Conservation (phyloP, 2,329 filamentous ascomycete genomes). For the Colletotrichum noveboracense region DNA sequence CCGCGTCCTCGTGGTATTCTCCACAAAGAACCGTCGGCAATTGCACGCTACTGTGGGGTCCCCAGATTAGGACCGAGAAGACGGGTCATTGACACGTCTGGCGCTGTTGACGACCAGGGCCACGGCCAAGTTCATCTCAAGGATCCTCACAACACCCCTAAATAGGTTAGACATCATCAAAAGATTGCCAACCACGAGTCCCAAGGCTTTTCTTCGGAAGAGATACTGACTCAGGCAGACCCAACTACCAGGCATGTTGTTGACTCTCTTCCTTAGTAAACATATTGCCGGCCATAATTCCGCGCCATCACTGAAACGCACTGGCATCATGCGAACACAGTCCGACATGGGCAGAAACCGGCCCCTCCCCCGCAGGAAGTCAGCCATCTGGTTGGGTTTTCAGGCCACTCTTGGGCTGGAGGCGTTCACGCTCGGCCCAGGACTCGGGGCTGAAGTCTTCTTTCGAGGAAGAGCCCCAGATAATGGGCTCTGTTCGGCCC, state of each 20-base stretch:
- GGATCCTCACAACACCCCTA: not conserved
- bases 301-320: not conserved
- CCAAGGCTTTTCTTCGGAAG: conserved; percentile 1
- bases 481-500: not conserved
- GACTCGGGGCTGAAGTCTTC: not conserved
- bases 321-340: not conserved
- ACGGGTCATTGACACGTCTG: not conserved
- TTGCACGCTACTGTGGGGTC: not conserved
- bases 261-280: not conserved
- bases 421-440: not conserved
- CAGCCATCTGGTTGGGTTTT: not conserved
- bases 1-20: not conserved
- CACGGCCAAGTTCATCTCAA: not conserved
- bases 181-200: not conserved
- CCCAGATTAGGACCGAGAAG: not conserved
- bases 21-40: not conserved
- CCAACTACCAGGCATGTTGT: not conserved
- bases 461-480: not conserved
- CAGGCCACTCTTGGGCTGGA: not conserved
- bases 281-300: not conserved
- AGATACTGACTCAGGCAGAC: not conserved
- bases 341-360: not conserved
- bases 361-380: conserved; percentile 1
- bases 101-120: not conserved
- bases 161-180: not conserved